phyloP scores from a whole-genome alignment of 1,139 yeast species.

The Pichia norvegensis region DNA sequence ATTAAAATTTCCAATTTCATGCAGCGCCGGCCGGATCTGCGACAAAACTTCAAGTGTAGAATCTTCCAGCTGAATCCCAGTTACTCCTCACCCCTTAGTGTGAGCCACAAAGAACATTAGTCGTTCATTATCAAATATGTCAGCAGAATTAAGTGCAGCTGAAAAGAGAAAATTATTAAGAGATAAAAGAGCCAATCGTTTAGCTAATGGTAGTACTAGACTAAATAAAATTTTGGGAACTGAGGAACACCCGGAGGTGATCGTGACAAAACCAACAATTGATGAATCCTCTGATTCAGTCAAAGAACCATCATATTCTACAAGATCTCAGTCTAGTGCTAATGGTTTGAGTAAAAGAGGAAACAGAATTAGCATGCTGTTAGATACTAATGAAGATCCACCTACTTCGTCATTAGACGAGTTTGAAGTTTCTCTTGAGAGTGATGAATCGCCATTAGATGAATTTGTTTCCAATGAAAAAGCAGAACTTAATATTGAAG shows the following conservation, averaged over 20 bases:
- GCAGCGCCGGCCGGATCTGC: too few species aligned
- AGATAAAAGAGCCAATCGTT: conserved; percentile 65
- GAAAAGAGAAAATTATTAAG: conserved; percentile 57
- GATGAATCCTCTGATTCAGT: not conserved
- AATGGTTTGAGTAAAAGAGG: not conserved
- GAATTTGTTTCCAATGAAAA: conserved; percentile 10
- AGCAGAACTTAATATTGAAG: conserved; percentile 8
- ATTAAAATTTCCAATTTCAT: too few species aligned
- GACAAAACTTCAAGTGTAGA: too few species aligned
- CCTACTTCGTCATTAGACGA: conserved; percentile 18
- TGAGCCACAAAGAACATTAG: too few species aligned
- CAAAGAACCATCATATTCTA: not conserved
- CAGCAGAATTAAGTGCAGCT: conserved; percentile 26
- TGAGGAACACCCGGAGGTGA: conserved; percentile 17
- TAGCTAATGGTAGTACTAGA: conserved; percentile 57
- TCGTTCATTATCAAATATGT: not conserved
- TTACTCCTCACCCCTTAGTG: too few species aligned
- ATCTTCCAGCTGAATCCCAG: too few species aligned
- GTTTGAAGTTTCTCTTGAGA: conserved; percentile 9
- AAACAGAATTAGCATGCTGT: conserved; percentile 24
- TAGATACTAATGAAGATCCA: conserved; percentile 20
- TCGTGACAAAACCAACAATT: not conserved
- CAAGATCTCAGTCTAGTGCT: not conserved
- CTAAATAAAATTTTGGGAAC: conserved; percentile 45
- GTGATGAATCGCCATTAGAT: conserved; percentile 8